These are phyloP conservation scores for Astraeus odoratus DNA, from an alignment of 768 basidiomycete genomes.

Conservation along the genomic window DNA sequence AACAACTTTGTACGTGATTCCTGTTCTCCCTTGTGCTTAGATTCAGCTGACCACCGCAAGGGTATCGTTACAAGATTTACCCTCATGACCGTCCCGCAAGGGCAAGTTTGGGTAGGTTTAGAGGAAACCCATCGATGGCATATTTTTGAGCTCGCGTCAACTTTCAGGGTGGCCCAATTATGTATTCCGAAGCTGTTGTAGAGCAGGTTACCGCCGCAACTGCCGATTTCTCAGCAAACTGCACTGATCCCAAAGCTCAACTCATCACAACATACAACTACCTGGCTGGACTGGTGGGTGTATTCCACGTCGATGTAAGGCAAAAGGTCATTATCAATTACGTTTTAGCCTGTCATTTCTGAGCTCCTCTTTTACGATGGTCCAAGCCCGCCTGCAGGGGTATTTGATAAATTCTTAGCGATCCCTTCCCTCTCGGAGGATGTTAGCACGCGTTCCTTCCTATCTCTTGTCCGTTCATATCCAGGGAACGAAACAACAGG, in stretches of 20 bases:
- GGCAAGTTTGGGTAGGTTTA: conserved; percentile 50
- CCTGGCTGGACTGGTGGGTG: conserved; percentile 21
- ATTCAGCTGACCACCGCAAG: conserved; percentile 14
- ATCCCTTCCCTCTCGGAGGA: conserved; percentile 2
- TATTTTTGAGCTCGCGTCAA: neutral
- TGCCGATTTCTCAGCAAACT: conserved; percentile 15
- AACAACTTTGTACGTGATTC: conserved; percentile 46
- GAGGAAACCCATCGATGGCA: neutral
- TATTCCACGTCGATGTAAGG: neutral
- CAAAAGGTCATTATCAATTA: neutral
- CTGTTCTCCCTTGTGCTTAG: neutral
- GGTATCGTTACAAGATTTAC: conserved; percentile 58
- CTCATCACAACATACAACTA: conserved; percentile 41
- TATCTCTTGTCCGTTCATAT: conserved; percentile 20
- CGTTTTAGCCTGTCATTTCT: conserved; percentile 6
- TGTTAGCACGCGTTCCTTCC: conserved; percentile 17
- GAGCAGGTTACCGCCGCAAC: conserved; percentile 13
- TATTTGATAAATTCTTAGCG: conserved; percentile 27
- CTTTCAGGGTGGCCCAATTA: conserved; percentile 44
- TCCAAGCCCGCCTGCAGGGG: conserved; percentile 22
- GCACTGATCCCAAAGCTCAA: conserved; percentile 16
- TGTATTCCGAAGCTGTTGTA: conserved; percentile 10
- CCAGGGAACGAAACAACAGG: conserved; percentile 11
- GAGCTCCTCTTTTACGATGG: conserved; percentile 53
- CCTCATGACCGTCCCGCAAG: conserved; percentile 46